Percentiles rank a stretch among this genome's conserved stretches.
Evolutionary conservation across 805 yeast genomes (phyloP).

Genomic region (Aciculoconidium aculeatum): DNA sequence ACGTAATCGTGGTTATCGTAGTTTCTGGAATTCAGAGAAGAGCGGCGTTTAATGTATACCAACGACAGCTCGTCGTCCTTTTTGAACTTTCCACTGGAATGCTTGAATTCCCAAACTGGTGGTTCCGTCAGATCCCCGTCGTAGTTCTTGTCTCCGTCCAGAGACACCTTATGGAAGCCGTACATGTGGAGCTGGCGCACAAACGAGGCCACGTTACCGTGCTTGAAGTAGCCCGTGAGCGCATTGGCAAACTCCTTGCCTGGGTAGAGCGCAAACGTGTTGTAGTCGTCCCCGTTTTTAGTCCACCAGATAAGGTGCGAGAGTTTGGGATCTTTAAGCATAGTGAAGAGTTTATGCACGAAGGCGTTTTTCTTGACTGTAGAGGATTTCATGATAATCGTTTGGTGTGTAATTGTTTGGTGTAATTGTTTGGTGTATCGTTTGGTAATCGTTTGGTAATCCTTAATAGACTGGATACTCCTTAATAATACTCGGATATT

Average conservation of each 20-base stretch:
- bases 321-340: constrained; percentile 31
- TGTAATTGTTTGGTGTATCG: neutral
- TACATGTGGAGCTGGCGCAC: constrained; percentile 95
- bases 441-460: too few species aligned
- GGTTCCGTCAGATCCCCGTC: constrained; percentile 19
- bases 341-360: constrained; percentile 42
- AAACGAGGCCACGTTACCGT: constrained; percentile 88
- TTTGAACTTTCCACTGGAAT: constrained; percentile 43
- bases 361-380: constrained; percentile 51
- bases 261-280: constrained; percentile 61
- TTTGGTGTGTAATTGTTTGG: constrained; percentile 18
- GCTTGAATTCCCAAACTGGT: constrained; percentile 54
- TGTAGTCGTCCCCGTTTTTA: constrained; percentile 36
- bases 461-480: too few species aligned
- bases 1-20: too few species aligned
- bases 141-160: neutral
- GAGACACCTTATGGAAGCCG: constrained; percentile 78
- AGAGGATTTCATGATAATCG: too few species aligned
- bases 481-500: too few species aligned
- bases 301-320: constrained; percentile 40
- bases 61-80: constrained; percentile 42
- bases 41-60: constrained; percentile 43
- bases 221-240: constrained; percentile 77
- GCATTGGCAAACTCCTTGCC: constrained; percentile 57
- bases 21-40: too few species aligned